These are phyloP conservation scores for Calonectria pseudoreteaudii DNA, from an alignment of 2,329 filamentous ascomycete species.

Conservation along the genomic window DNA sequence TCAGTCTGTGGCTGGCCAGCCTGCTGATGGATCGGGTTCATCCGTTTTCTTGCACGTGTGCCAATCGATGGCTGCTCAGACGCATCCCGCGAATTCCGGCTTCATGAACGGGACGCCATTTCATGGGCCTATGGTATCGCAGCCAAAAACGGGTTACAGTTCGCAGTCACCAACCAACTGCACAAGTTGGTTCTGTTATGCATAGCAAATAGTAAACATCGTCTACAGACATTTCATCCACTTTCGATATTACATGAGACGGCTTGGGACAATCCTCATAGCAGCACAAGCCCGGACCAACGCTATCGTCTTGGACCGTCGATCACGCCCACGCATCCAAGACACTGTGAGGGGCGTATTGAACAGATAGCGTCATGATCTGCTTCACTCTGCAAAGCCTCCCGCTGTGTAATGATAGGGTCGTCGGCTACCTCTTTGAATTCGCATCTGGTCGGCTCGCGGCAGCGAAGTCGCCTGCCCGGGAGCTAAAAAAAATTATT, in stretches of 20 bases:
- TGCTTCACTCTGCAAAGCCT: slow-evolving; percentile 19
- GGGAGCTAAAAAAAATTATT: not conserved
- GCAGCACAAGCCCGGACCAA: slow-evolving; percentile 3
- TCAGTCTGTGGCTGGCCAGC: slow-evolving; percentile 9
- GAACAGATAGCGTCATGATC: slow-evolving; percentile 13
- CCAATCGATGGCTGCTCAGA: not conserved
- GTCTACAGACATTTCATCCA: not conserved
- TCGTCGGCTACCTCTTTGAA: slow-evolving; percentile 4
- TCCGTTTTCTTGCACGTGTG: not conserved
- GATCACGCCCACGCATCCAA: slow-evolving; percentile 10
- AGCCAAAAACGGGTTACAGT: not conserved
- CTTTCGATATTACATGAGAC: slow-evolving; percentile 1
- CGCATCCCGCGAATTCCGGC: not conserved
- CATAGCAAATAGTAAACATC: not conserved
- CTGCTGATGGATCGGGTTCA: not conserved
- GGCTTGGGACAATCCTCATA: slow-evolving; percentile 1
- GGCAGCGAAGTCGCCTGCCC: not conserved
- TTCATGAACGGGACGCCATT: not conserved
- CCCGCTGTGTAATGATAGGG: slow-evolving; percentile 19
- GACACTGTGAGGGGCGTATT: slow-evolving; percentile 33
- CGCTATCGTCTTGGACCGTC: not conserved
- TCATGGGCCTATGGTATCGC: not conserved
- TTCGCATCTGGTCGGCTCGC: not conserved
- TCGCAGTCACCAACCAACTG: not conserved
- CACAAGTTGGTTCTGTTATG: not conserved